phyloP scores from a whole-genome alignment of 768 basidiomycete genomes.

The Phaeolepiota aurea region DNA sequence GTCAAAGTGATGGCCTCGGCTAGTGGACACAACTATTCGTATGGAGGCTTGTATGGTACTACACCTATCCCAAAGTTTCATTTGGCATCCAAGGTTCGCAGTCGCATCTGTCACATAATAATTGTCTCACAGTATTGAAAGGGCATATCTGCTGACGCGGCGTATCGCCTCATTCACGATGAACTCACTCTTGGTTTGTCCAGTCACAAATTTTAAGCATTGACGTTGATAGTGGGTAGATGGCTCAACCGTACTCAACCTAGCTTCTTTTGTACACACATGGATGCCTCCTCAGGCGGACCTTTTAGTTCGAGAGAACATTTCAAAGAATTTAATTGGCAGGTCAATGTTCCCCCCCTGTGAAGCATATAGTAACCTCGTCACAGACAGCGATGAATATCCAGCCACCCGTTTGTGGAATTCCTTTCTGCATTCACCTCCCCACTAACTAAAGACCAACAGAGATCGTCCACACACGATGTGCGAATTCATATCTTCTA shows the following conservation, averaged over 20 bases:
- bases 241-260: constrained; percentile 52
- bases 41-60: constrained; percentile 61
- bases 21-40: constrained; percentile 30
- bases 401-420: constrained; percentile 46
- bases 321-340: constrained; percentile 59
- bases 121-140: constrained; percentile 14
- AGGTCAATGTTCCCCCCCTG: constrained; percentile 3
- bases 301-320: constrained; percentile 52
- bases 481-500: constrained; percentile 13
- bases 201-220: neutral
- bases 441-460: neutral
- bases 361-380: neutral
- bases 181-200: constrained; percentile 52
- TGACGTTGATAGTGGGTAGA: constrained; percentile 21
- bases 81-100: constrained; percentile 45
- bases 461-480: constrained; percentile 48
- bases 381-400: constrained; percentile 49
- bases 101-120: neutral
- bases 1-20: constrained; percentile 8
- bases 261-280: constrained; percentile 57
- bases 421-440: neutral
- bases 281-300: constrained; percentile 51
- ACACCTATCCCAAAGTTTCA: constrained; percentile 62
- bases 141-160: constrained; percentile 49
- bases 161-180: constrained; percentile 50